phyloP scores from a whole-genome alignment of 352 stramenopile species.

The Phytopythium litorale region DNA sequence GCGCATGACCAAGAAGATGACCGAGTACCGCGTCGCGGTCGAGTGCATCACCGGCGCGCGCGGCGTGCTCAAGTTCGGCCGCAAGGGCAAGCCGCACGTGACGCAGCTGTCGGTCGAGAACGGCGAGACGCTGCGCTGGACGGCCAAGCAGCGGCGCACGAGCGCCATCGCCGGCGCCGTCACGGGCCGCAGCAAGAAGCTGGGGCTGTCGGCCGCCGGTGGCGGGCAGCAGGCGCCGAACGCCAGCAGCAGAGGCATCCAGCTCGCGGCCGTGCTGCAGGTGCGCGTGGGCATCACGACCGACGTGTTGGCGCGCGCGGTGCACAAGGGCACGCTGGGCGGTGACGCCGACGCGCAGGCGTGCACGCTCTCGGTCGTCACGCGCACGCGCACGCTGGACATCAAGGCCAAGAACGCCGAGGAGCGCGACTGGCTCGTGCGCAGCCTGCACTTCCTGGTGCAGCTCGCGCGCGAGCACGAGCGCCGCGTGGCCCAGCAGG shows the following conservation, averaged over 20 bases:
- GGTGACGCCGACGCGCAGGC: slow-evolving; percentile 53
- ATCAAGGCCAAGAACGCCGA: slow-evolving; percentile 61
- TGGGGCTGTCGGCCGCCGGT: slow-evolving; percentile 1
- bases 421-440: slow-evolving; percentile 75
- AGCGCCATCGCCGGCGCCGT: slow-evolving; percentile 22
- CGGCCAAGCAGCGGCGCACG: slow-evolving; percentile 52
- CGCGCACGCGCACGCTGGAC: slow-evolving; percentile 67
- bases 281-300: slow-evolving; percentile 54
- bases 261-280: slow-evolving; percentile 50
- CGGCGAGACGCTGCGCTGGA: slow-evolving; percentile 76
- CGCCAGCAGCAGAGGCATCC: slow-evolving; percentile 33
- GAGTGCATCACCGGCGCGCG: slow-evolving; percentile 67
- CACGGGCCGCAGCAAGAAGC: slow-evolving; percentile 44
- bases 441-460: slow-evolving; percentile 71
- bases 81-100: slow-evolving; percentile 72
- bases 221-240: neutral
- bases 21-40: slow-evolving; percentile 76
- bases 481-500: slow-evolving; percentile 67
- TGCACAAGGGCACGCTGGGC: slow-evolving; percentile 64
- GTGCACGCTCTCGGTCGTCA: slow-evolving; percentile 80
- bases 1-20: slow-evolving; percentile 75
- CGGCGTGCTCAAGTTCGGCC: slow-evolving; percentile 72
- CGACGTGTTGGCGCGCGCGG: slow-evolving; percentile 56
- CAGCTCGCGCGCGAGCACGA: slow-evolving; percentile 70
- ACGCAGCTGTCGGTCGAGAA: slow-evolving; percentile 78